Base-by-base conservation (phyloP, 169 alveolate genomes). In the Plasmodium ovale region DNA sequence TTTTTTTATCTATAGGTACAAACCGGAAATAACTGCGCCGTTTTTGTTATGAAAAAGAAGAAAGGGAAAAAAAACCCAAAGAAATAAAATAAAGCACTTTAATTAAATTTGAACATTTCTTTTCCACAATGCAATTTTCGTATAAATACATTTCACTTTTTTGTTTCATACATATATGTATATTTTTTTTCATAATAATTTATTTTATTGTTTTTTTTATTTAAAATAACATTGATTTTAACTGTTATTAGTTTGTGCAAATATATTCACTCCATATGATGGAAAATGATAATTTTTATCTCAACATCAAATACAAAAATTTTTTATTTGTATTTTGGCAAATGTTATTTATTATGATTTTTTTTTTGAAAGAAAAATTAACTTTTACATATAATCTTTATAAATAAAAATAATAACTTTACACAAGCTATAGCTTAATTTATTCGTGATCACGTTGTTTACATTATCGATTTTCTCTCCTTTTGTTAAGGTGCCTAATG, bases 1-100 rank as follows among this genome's bases (percentile, higher is more conserved):
- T 42, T 74, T 47, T 60, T 65, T 42, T 31, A 47, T 70, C 25
- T 74, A 39, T 60, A 74, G 88, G 74, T 74, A 21, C 88, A 74
- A 62, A 35, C 88, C 19, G 88, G 88, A 60, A 74, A 44, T 33
- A 74, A 74, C 42, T 74, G 77, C 54, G 65, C 67, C 62, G 54
- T 60, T 19, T 29, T 74, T 60, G 69, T 74, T 44, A 74, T 74
- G 88, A 74, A 74, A 74, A 74, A 64, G 74, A 74, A 74, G 62
- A 74, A 65, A 60, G 68, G 77, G 68, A 74, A 74, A 51, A 59
- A 42, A 74, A 29, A 10, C 27, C 39, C 33, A 37, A 74, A 59
- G 47, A 74, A 74, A 54, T 60, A 64, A 74, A 74, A 10, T 62
- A 72, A 72, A 39, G n/a, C 27, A 72, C 67, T 71, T 71, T 23